A percentile compares a stretch with the other conserved stretches of the same genome.
phyloP scores from a whole-genome alignment of 345 rosid species.

The Moricandia moricandioides region DNA sequence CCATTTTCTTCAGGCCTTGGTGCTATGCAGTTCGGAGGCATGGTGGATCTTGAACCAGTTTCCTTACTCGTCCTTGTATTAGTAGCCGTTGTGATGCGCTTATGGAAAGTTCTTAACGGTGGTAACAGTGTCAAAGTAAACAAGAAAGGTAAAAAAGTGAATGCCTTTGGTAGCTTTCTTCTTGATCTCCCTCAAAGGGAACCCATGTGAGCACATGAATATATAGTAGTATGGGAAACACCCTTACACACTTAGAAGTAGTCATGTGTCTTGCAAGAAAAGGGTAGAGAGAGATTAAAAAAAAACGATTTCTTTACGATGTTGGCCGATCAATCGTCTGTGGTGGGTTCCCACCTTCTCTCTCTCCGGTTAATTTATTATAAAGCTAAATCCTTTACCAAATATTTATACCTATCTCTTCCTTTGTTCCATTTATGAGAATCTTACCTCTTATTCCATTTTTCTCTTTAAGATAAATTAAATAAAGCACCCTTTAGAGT shows the following conservation, averaged over 20 bases:
- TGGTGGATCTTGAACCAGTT: conserved; percentile 36
- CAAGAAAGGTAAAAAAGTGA: conserved; percentile 28
- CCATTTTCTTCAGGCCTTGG: conserved; percentile 54
- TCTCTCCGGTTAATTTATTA: conserved; percentile 23
- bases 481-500: conserved; percentile 15
- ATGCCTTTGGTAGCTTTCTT: conserved; percentile 34
- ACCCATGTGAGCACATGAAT: conserved; percentile 46
- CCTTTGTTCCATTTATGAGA: conserved; percentile 38
- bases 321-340: conserved; percentile 42
- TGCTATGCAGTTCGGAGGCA: conserved; percentile 51
- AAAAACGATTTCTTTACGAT: conserved; percentile 32
- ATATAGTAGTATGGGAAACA: conserved; percentile 44
- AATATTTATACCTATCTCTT: conserved; percentile 42
- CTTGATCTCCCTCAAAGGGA: conserved; percentile 52
- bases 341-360: conserved; percentile 39
- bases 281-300: conserved; percentile 22
- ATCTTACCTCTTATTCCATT: conserved; percentile 32
- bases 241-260: conserved; percentile 19
- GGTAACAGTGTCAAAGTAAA: conserved; percentile 5
- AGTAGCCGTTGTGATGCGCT: conserved; percentile 12
- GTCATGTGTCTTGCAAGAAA: conserved; percentile 24
- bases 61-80: conserved; percentile 1
- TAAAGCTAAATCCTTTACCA: conserved; percentile 39
- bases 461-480: conserved; percentile 12
- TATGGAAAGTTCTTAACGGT: conserved; percentile 19